Conservation (phyloP, 495 filamentous ascomycete genomes). For the Penicillium coffeae region DNA sequence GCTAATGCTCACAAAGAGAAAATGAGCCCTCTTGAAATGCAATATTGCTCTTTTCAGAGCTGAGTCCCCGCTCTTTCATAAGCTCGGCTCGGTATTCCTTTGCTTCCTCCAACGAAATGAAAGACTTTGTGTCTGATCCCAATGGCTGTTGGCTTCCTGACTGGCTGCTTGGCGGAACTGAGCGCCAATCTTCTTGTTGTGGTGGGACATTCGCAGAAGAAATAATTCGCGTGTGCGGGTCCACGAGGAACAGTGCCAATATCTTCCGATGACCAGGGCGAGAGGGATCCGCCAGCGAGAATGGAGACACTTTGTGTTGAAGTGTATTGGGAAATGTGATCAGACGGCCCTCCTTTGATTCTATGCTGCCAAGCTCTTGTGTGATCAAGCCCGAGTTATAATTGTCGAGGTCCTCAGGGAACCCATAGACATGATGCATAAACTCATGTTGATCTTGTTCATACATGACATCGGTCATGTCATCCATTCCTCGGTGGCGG, state of each 20-base stretch:
- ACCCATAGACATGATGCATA: conserved; percentile 27
- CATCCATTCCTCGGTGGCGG: conserved; percentile 28
- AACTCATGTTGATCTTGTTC: conserved; percentile 24
- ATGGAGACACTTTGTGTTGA: conserved; percentile 52
- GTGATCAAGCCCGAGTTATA: conserved; percentile 13
- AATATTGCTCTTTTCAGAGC: conserved; percentile 9
- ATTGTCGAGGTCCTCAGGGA: conserved; percentile 3
- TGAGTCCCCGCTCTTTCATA: conserved; percentile 42
- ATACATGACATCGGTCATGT: conserved; percentile 15
- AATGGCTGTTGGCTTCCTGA: too few relatives aligned
- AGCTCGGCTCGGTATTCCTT: conserved; percentile 40
- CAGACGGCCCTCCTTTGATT: conserved; percentile 27
- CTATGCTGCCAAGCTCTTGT: conserved; percentile 35
- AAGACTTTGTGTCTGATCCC: too few relatives aligned
- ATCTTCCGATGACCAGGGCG: conserved; percentile 54
- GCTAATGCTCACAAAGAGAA: conserved; percentile 27
- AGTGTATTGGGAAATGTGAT: conserved; percentile 33
- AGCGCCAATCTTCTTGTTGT: conserved; percentile 39
- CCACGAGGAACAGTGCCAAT: conserved; percentile 55
- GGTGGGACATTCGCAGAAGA: conserved; percentile 56
- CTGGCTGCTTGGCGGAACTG: conserved; percentile 22
- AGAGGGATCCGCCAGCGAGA: conserved; percentile 43
- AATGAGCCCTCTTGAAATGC: conserved; percentile 18
- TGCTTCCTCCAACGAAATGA: conserved; percentile 46
- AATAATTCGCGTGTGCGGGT: conserved; percentile 48